phyloP scores from a whole-genome alignment of 495 filamentous ascomycete species.

The Neurospora sp. region DNA sequence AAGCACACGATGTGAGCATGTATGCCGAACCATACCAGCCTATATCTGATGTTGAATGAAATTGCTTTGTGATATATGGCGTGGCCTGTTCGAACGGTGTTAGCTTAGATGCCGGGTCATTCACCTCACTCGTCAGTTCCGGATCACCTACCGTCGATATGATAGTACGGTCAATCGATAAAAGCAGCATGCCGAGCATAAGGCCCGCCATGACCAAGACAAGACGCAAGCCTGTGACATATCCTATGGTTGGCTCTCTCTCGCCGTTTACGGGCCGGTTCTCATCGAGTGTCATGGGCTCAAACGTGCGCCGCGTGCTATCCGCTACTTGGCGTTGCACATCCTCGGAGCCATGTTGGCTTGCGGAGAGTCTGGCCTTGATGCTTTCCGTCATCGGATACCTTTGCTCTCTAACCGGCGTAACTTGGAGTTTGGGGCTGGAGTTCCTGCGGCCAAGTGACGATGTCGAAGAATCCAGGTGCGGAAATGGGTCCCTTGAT shows the following conservation, averaged over 20 bases:
- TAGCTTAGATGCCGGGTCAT: constrained; percentile 2
- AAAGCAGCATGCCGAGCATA: constrained; percentile 29
- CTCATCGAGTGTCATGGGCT: background rate
- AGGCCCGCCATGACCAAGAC: constrained; percentile 23
- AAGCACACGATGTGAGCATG: constrained; percentile 32
- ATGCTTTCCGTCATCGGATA: constrained; percentile 19
- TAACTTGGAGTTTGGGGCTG: constrained; percentile 9
- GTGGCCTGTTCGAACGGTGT: constrained; percentile 9
- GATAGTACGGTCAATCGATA: constrained; percentile 34
- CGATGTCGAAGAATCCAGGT: background rate
- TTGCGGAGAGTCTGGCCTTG: constrained; percentile 6
- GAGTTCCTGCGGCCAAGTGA: constrained; percentile 1
- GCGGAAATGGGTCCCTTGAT: background rate
- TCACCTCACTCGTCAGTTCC: background rate
- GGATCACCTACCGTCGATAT: constrained; percentile 28
- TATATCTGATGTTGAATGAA: constrained; percentile 36
- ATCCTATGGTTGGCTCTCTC: constrained; percentile 3
- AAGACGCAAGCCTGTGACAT: constrained; percentile 21
- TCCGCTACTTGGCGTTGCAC: background rate
- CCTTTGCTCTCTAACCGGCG: constrained; percentile 22
- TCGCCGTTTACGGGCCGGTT: background rate
- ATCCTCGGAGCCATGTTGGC: background rate
- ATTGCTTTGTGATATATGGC: constrained; percentile 33
- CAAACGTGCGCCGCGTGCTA: background rate
- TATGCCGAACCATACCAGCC: constrained; percentile 51